Percentiles rank a stretch among this genome's conserved stretches.
Evolutionary conservation across 768 basidiomycete species (phyloP).

Genomic region (Lentinula sp.): DNA sequence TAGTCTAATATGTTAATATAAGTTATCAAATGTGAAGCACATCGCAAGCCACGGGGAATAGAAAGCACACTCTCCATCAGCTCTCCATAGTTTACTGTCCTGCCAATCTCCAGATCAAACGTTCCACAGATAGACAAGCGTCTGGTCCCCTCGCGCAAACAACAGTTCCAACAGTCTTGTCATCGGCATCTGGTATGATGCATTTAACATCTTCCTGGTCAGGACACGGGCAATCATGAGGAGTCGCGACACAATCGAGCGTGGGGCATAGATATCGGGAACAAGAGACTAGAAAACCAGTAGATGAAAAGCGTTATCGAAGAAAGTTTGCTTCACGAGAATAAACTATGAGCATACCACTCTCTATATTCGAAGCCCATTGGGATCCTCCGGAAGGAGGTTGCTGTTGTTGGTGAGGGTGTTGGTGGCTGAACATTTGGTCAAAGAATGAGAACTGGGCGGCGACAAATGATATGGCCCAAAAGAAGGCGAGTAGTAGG

Average conservation of each 20-base stretch:
- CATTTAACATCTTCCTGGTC: conserved; percentile 74
- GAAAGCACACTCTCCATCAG: not conserved
- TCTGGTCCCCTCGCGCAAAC: conserved; percentile 63
- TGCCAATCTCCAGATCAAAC: conserved; percentile 29
- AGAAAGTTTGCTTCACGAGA: not conserved
- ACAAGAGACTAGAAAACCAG: conserved; percentile 53
- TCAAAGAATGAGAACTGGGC: conserved; percentile 82
- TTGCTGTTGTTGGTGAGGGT: conserved; percentile 40
- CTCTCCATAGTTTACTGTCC: conserved; percentile 6
- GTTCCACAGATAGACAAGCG: conserved; percentile 58
- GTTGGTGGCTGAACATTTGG: conserved; percentile 70
- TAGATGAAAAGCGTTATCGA: not conserved
- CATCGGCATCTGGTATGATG: conserved; percentile 56
- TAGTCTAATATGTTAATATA: not conserved
- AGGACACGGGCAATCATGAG: conserved; percentile 74
- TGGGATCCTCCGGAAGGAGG: conserved; percentile 27
- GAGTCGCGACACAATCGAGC: conserved; percentile 58
- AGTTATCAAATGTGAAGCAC: not conserved
- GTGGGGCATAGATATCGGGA: conserved; percentile 71
- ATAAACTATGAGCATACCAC: conserved; percentile 37
- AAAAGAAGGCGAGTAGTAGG: conserved; percentile 1
- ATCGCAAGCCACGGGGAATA: not conserved
- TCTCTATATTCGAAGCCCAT: conserved; percentile 62
- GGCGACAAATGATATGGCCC: conserved; percentile 20
- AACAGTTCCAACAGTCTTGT: conserved; percentile 50